Evolutionary conservation across 2,329 filamentous ascomycete genomes (phyloP).

Genomic region (Ascochyta koolunga): DNA sequence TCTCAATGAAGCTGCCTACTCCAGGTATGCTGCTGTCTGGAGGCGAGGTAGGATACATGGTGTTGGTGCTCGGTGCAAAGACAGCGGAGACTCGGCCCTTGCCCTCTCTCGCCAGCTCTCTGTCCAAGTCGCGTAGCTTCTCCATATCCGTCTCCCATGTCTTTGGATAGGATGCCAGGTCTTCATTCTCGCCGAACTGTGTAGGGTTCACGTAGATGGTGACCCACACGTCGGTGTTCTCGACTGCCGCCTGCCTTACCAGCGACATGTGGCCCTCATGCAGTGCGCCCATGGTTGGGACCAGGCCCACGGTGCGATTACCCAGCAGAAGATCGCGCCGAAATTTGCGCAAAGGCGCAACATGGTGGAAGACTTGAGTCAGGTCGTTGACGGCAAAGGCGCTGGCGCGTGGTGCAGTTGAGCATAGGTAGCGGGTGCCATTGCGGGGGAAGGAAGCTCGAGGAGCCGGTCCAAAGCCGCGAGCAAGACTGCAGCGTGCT

Average conservation of each 20-base stretch:
- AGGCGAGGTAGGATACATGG: constrained; percentile 88
- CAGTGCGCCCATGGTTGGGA: constrained; percentile 98
- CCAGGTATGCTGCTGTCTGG: constrained; percentile 74
- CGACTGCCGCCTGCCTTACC: constrained; percentile 79
- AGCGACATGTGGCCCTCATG: constrained; percentile 89
- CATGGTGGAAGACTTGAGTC: constrained; percentile 77
- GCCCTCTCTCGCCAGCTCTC: constrained; percentile 64
- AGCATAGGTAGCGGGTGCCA: constrained; percentile 28
- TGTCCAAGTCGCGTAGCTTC: constrained; percentile 70
- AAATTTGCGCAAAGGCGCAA: constrained; percentile 72
- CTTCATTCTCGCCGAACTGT: constrained; percentile 89
- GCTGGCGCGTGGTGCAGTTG: constrained; percentile 25
- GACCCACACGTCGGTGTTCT: constrained; percentile 87
- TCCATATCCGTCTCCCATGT: constrained; percentile 82
- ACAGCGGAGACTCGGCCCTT: constrained; percentile 76
- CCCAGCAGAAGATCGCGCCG: constrained; percentile 69
- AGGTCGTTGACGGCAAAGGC: constrained; percentile 23
- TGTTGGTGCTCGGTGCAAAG: constrained; percentile 80
- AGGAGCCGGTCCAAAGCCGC: constrained; percentile 2
- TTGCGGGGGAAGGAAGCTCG: constrained; percentile 11
- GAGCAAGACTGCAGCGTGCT: constrained; percentile 3
- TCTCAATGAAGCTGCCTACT: constrained; percentile 86
- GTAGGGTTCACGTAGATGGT: constrained; percentile 96
- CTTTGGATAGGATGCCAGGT: constrained; percentile 85
- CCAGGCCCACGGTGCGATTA: constrained; percentile 78